Conservation (phyloP, 768 basidiomycete genomes). For the Tulasnella sp. region DNA sequence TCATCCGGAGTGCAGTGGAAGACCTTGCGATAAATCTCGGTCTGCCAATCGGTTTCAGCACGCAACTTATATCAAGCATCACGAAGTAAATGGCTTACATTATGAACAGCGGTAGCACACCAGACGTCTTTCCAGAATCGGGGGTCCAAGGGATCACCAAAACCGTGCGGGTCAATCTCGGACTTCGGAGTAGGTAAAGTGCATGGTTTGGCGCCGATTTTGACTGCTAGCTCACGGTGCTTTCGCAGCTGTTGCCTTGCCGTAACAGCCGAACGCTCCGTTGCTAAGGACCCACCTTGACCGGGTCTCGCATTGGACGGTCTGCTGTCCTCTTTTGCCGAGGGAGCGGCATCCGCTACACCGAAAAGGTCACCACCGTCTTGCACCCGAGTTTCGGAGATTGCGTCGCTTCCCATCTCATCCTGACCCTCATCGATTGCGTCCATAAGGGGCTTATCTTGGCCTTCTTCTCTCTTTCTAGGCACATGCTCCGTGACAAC, state of each 20-base stretch:
- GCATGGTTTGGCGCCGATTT: conserved; percentile 60
- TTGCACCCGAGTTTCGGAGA: conserved; percentile 46
- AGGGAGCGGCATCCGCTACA: conserved; percentile 56
- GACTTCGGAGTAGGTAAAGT: conserved; percentile 70
- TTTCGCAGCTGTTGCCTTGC: conserved; percentile 59
- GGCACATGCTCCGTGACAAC: conserved; percentile 56
- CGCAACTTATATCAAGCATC: neutral
- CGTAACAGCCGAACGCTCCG: conserved; percentile 55
- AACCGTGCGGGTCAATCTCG: conserved; percentile 70
- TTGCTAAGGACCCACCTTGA: conserved; percentile 51
- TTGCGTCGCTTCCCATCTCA: conserved; percentile 35
- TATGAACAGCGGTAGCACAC: conserved; percentile 84
- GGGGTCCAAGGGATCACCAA: conserved; percentile 88
- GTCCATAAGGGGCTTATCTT: conserved; percentile 42
- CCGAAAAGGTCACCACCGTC: conserved; percentile 55
- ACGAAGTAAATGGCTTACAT: conserved; percentile 56
- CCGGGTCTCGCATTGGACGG: conserved; percentile 54
- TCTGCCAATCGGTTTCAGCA: conserved; percentile 53
- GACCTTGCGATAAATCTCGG: conserved; percentile 92
- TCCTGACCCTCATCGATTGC: conserved; percentile 41
- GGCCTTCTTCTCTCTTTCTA: conserved; percentile 43
- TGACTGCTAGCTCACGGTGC: conserved; percentile 57
- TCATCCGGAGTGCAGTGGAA: conserved; percentile 96
- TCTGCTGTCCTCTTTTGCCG: conserved; percentile 51
- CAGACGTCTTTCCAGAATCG: conserved; percentile 90